Evolutionary conservation across 2,329 filamentous ascomycete genomes (phyloP).

Genomic region (Sarocladium brachiariae): DNA sequence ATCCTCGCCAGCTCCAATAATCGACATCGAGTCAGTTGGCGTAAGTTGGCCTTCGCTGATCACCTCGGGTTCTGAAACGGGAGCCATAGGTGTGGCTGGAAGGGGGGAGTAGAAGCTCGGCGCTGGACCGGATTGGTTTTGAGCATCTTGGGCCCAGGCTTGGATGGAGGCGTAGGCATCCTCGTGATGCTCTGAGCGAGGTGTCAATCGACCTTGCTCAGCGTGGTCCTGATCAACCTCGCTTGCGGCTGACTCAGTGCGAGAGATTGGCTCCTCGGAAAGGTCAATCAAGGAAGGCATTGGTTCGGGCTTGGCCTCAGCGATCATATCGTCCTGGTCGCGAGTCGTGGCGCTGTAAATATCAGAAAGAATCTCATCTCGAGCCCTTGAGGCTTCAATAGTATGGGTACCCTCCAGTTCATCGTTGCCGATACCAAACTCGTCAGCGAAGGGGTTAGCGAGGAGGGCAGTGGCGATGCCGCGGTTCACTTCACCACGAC

Average conservation of each 20-base stretch:
- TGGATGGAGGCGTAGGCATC: slow-evolving; percentile 55
- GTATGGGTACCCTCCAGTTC: slow-evolving; percentile 33
- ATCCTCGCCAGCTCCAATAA: slow-evolving; percentile 47
- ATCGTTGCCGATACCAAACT: slow-evolving; percentile 45
- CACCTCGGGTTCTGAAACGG: slow-evolving; percentile 43
- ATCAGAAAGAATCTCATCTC: slow-evolving; percentile 43
- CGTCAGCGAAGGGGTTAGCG: slow-evolving; percentile 54
- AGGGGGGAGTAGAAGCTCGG: slow-evolving; percentile 55
- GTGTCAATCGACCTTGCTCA: slow-evolving; percentile 42
- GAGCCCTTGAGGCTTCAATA: slow-evolving; percentile 28
- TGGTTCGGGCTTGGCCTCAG: slow-evolving; percentile 17
- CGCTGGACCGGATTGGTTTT: slow-evolving; percentile 24
- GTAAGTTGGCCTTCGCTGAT: slow-evolving; percentile 47
- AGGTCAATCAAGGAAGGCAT: slow-evolving; percentile 28
- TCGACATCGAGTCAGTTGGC: slow-evolving; percentile 51
- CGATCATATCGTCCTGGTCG: slow-evolving; percentile 20
- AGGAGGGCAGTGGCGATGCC: slow-evolving; percentile 40
- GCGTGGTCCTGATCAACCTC: slow-evolving; percentile 30
- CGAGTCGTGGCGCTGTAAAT: slow-evolving; percentile 53
- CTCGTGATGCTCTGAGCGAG: slow-evolving; percentile 38
- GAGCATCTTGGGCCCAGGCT: slow-evolving; percentile 50
- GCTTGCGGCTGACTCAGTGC: slow-evolving; percentile 19
- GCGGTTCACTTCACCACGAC: slow-evolving; percentile 38
- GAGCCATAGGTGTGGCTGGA: slow-evolving; percentile 41
- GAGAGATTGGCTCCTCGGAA: slow-evolving; percentile 13